phyloP scores from a whole-genome alignment of 495 filamentous ascomycete species.

The Penicillium dipodomyicola region DNA sequence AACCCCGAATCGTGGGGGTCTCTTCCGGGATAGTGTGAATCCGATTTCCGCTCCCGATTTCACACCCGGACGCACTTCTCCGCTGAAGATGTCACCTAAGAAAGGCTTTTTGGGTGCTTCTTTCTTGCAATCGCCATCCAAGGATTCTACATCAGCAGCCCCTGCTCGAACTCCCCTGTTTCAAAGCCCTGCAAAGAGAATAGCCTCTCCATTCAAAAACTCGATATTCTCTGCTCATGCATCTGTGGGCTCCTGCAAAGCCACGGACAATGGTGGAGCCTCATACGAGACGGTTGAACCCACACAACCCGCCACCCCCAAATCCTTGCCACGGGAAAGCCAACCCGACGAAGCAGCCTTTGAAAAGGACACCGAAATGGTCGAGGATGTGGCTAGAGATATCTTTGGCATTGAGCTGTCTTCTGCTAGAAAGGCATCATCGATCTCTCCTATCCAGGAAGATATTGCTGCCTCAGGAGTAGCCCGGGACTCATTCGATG shows the following conservation, averaged over 20 bases:
- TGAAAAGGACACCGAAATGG: slow-evolving; percentile 23
- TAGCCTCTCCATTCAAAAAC: slow-evolving; percentile 40
- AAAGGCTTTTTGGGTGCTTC: slow-evolving; percentile 41
- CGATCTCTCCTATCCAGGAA: slow-evolving; percentile 7
- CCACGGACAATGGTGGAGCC: not conserved
- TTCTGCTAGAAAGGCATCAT: slow-evolving; percentile 12
- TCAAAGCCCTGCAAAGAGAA: slow-evolving; percentile 44
- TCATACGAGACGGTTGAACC: not conserved
- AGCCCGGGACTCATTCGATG: slow-evolving; percentile 8
- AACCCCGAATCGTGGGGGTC: slow-evolving; percentile 29
- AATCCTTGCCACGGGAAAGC: not conserved
- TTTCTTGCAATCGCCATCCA: slow-evolving; percentile 30
- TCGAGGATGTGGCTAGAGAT: slow-evolving; percentile 30
- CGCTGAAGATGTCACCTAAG: slow-evolving; percentile 47
- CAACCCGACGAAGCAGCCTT: not conserved
- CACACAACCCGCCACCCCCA: slow-evolving; percentile 1
- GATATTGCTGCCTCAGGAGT: slow-evolving; percentile 1
- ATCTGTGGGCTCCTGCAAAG: not conserved
- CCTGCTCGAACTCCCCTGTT: slow-evolving; percentile 37
- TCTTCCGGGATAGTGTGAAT: slow-evolving; percentile 21
- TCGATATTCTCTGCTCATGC: slow-evolving; percentile 23
- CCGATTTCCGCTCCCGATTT: slow-evolving; percentile 29
- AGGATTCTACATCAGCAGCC: slow-evolving; percentile 34
- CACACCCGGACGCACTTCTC: slow-evolving; percentile 29
- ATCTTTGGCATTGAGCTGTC: slow-evolving; percentile 29